phyloP scores from a whole-genome alignment of 2,329 filamentous ascomycete genomes.

The Reticulascus tulasneorum region DNA sequence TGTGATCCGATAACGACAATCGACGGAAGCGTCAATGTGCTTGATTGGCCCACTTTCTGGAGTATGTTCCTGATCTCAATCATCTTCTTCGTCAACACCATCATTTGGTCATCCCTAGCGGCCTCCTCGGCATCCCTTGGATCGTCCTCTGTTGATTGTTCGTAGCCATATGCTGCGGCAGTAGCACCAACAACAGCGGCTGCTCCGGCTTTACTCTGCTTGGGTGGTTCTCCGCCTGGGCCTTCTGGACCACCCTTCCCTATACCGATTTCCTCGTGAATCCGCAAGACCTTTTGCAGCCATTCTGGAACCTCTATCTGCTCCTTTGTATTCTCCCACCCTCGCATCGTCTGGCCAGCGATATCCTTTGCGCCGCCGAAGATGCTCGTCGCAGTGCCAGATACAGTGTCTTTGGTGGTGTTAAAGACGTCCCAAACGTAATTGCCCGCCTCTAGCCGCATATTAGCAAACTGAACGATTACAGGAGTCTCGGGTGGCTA shows the following conservation, averaged over 20 bases:
- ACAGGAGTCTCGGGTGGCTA: no score
- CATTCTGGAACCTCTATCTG: constrained; percentile 68
- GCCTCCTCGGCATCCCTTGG: constrained; percentile 57
- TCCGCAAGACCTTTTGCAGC: constrained; percentile 68
- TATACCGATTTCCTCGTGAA: constrained; percentile 56
- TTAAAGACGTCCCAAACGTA: constrained; percentile 74
- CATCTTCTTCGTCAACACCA: constrained; percentile 99
- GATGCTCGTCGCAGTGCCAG: constrained; percentile 63
- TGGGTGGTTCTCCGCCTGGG: constrained; percentile 49
- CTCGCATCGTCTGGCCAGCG: constrained; percentile 72
- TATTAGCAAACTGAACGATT: no score
- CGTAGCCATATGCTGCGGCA: constrained; percentile 75
- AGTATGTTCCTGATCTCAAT: constrained; percentile 95
- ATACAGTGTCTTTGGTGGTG: constrained; percentile 67
- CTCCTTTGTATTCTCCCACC: constrained; percentile 82
- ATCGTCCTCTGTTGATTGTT: constrained; percentile 64
- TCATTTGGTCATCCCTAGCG: constrained; percentile 96
- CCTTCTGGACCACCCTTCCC: constrained; percentile 44
- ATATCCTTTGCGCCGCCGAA: constrained; percentile 71
- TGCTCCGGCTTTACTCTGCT: constrained; percentile 55
- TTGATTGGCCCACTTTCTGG: constrained; percentile 87
- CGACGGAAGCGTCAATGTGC: constrained; percentile 81
- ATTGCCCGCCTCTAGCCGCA: constrained; percentile 67
- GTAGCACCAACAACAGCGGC: constrained; percentile 67
- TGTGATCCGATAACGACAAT: constrained; percentile 99